phyloP scores from a whole-genome alignment of 768 basidiomycete genomes.

The Macrolepiota fuliginosa region DNA sequence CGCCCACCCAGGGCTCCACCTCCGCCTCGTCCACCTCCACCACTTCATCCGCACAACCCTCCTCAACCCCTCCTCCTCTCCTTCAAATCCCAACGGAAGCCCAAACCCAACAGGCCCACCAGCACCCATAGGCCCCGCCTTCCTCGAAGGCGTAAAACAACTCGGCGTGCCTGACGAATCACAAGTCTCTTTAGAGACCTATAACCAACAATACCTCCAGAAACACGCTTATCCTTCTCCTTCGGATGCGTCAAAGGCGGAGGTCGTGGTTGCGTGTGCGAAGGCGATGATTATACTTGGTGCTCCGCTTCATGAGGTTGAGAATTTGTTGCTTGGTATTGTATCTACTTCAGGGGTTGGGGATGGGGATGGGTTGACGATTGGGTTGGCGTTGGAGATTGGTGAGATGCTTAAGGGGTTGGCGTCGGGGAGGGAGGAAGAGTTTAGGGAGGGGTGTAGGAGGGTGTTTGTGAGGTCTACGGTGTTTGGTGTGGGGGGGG shows the following conservation, averaged over 20 bases:
- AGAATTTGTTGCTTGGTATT: slow-evolving; percentile 50
- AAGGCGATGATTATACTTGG: slow-evolving; percentile 48
- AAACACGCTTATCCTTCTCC: slow-evolving; percentile 34
- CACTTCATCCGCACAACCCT: slow-evolving; percentile 31
- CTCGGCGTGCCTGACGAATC: slow-evolving; percentile 39
- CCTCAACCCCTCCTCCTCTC: slow-evolving; percentile 39
- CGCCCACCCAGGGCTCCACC: slow-evolving; percentile 66
- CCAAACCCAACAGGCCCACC: no score
- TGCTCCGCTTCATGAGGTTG: slow-evolving; percentile 56
- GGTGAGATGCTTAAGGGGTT: slow-evolving; percentile 50
- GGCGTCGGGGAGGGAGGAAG: slow-evolving; percentile 52
- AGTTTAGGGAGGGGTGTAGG: slow-evolving; percentile 58
- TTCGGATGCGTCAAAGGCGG: slow-evolving; percentile 18
- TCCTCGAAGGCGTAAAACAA: slow-evolving; percentile 44
- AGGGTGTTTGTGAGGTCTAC: slow-evolving; percentile 59
- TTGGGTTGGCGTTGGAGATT: slow-evolving; percentile 51
- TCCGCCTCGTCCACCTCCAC: slow-evolving; percentile 61
- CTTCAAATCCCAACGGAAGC: no score
- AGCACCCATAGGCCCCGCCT: slow-evolving; percentile 45
- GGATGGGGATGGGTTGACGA: slow-evolving; percentile 18
- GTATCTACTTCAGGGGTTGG: slow-evolving; percentile 31
- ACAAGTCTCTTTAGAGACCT: slow-evolving; percentile 57
- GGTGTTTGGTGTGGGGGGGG: slow-evolving; percentile 54
- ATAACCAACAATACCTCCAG: slow-evolving; percentile 78
- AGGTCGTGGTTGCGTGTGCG: slow-evolving; percentile 63